Conservation (phyloP, 257 asterid genomes). For the Jacaranda mimosifolia region DNA sequence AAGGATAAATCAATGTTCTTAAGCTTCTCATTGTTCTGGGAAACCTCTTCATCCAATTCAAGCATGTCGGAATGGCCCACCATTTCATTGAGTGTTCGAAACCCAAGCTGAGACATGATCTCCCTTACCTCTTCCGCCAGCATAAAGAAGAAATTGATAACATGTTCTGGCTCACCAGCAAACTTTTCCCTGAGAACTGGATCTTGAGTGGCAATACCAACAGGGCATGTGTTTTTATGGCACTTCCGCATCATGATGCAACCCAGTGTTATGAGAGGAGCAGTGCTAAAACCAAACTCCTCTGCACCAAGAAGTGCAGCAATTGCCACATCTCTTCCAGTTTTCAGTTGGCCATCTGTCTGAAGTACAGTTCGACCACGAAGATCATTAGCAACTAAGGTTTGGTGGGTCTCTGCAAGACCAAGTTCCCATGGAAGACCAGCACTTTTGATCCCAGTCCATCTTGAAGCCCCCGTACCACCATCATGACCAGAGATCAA, state of each 20-base stretch:
- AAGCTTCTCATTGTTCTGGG: constrained; percentile 80
- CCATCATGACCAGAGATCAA: constrained; percentile 99
- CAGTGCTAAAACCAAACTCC: constrained; percentile 99
- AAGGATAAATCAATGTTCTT: constrained; percentile 88
- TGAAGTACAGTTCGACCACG: constrained; percentile 96
- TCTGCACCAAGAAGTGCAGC: constrained; percentile 99
- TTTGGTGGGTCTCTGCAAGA: constrained; percentile 98
- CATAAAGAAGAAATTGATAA: constrained; percentile 97
- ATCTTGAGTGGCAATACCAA: constrained; percentile 99
- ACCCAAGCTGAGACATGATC: constrained; percentile 92
- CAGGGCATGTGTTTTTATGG: constrained; percentile 98
- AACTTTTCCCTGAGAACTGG: constrained; percentile 94
- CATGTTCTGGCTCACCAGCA: constrained; percentile 98
- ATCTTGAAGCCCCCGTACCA: constrained; percentile 98
- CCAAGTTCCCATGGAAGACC: constrained; percentile 99
- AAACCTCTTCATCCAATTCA: constrained; percentile 77
- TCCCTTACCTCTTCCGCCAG: constrained; percentile 96
- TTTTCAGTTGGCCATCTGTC: constrained; percentile 97
- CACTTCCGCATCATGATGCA: constrained; percentile 99
- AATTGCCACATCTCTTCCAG: constrained; percentile 96
- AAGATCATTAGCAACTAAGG: constrained; percentile 97
- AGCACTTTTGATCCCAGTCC: constrained; percentile 99
- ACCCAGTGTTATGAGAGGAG: constrained; percentile 95
- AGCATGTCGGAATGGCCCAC: constrained; percentile 99
- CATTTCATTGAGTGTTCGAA: constrained; percentile 86